Evolutionary conservation across 305 asterid genomes (phyloP), one percentile per base, ranked within the genome.

Genomic region (Fraxinus greggii): DNA sequence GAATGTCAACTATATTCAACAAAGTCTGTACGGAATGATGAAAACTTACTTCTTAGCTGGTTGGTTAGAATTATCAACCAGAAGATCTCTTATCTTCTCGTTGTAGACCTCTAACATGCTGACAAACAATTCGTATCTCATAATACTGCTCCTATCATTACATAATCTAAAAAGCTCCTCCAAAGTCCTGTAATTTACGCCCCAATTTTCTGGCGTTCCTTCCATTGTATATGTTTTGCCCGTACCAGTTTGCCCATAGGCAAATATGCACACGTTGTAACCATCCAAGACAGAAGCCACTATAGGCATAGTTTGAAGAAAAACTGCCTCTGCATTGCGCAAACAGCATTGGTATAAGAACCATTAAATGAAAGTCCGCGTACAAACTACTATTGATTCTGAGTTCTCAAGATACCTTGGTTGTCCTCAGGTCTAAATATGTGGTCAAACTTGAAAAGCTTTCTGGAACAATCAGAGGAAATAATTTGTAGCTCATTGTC

Each of bases 151-250:
- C 84, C 98, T 89, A 81, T 88, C 93, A 51, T 83, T 69, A 13
- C 98, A 92, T 74, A 90, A 54, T 85, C 89, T 92, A 81, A 95
- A 95, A 75, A 95, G 88, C 87, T 91, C 93, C 88, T 93, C 95
- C 84, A 95, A 85, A 67, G 98, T 95, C 65, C 95, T 87, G 87
- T 94, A 94, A 89, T 95, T 95, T 79, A 95, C 98, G 24, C 98
- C 99, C 84, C 98, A 89, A 81, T 89, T 91, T 77, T 95, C 97
- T 83, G 92, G 88, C 63, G 97, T 94, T 83, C 99, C 99, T 90
- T 95, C 99, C 98, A 95, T 95, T 33, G 98, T 95, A 83, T 93
- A 95, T 29, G 99, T 95, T 89, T 95, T 95, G 33, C 99, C 98
- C 0, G 97, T 92, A 82, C 99, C 99, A 74, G 98, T 94, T 89